Conservation (phyloP, 108 stramenopile species). For the Asterionellopsis glacialis region DNA sequence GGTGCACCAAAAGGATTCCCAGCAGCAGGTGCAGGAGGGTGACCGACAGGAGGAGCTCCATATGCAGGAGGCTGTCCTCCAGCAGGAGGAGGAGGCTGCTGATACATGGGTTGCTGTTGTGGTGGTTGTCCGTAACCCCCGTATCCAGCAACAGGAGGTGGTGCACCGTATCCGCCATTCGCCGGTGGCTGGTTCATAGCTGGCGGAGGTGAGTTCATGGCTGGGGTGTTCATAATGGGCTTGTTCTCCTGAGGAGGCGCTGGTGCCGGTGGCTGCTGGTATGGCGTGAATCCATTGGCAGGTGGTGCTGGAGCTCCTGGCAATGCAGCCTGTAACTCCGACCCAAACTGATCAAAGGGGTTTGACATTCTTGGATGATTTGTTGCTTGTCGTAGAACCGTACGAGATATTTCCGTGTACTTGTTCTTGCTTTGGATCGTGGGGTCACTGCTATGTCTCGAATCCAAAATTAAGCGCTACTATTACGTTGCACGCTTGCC, state of each 20-base stretch:
- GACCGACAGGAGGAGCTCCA: constrained; percentile 2
- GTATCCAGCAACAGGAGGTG: constrained; percentile 6
- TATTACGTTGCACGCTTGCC: no score
- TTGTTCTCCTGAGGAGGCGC: constrained; percentile 10
- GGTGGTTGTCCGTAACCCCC: background rate
- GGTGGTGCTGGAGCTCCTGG: constrained; percentile 21
- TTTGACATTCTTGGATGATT: constrained; percentile 36
- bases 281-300: constrained; percentile 8
- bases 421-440: no score
- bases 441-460: no score
- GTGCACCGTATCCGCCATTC: constrained; percentile 23
- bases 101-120: constrained; percentile 18
- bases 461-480: no score
- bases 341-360: constrained; percentile 85
- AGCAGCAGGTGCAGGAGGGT: background rate
- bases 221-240: constrained; percentile 28
- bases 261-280: constrained; percentile 1
- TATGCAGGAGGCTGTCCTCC: background rate
- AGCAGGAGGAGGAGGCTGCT: constrained; percentile 11
- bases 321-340: constrained; percentile 47
- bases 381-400: no score
- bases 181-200: constrained; percentile 15
- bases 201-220: constrained; percentile 27
- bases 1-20: constrained; percentile 10
- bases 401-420: no score